phyloP scores from a whole-genome alignment of 805 yeast genomes.

The Pichia gijzeniarum region DNA sequence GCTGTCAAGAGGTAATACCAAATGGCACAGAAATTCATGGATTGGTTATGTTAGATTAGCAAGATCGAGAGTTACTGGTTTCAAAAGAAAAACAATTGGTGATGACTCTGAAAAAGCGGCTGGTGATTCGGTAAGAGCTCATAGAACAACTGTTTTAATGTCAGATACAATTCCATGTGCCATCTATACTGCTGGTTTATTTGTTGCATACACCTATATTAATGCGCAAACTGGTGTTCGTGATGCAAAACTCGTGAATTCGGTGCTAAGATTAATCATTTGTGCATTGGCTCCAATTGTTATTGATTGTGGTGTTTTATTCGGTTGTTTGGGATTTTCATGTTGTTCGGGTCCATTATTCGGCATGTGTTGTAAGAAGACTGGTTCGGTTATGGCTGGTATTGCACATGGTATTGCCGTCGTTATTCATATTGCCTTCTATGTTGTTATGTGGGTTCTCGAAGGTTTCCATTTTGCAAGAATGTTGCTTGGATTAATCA shows the following conservation, averaged over 20 bases:
- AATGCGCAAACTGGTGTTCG: slow-evolving; percentile 83
- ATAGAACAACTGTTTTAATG: slow-evolving; percentile 62
- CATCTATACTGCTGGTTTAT: slow-evolving; percentile 72
- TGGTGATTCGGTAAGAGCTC: slow-evolving; percentile 81
- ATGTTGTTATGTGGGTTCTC: slow-evolving; percentile 94
- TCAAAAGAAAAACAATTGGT: slow-evolving; percentile 67
- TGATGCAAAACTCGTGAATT: slow-evolving; percentile 50
- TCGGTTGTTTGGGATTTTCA: slow-evolving; percentile 71
- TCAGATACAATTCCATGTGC: slow-evolving; percentile 69
- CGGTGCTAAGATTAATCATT: slow-evolving; percentile 63
- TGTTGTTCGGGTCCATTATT: slow-evolving; percentile 98
- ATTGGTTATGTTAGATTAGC: slow-evolving; percentile 76
- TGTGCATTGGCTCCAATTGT: slow-evolving; percentile 89
- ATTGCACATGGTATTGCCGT: slow-evolving; percentile 95
- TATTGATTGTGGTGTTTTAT: slow-evolving; percentile 79
- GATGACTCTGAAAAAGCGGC: slow-evolving; percentile 77
- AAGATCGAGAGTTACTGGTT: slow-evolving; percentile 82
- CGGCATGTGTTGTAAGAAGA: slow-evolving; percentile 92
- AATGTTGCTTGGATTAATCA: slow-evolving; percentile 78
- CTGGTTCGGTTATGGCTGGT: slow-evolving; percentile 93
- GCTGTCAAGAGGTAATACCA: slow-evolving; percentile 86
- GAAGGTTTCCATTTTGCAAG: slow-evolving; percentile 88
- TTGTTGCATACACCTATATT: slow-evolving; percentile 71
- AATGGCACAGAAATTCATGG: slow-evolving; percentile 88
- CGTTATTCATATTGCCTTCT: slow-evolving; percentile 76